A percentile compares a stretch with the other conserved stretches of the same genome.
These are phyloP conservation scores for Amanita pseudoporphyria DNA, from an alignment of 768 basidiomycete genomes.

Conservation along the genomic window DNA sequence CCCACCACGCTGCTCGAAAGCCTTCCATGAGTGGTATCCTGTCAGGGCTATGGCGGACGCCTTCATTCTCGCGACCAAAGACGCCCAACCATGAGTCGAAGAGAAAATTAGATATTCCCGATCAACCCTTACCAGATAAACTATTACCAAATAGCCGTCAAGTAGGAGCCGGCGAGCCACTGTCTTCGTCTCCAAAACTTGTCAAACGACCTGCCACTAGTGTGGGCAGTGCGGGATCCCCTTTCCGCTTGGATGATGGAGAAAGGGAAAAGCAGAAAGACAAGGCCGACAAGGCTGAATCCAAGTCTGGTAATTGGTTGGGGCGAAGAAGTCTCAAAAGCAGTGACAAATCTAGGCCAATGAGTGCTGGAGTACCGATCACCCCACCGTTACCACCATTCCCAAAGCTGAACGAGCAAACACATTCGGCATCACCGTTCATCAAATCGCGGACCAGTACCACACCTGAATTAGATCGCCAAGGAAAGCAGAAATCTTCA, in stretches of 20 bases:
- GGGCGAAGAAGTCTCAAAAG: conserved; percentile 37
- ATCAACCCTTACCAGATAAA: neutral
- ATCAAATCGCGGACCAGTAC: neutral
- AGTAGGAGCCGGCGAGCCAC: conserved; percentile 6
- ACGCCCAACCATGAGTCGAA: neutral
- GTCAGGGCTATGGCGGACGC: conserved; percentile 18
- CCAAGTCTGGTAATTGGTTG: conserved; percentile 39
- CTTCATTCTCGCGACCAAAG: conserved; percentile 1
- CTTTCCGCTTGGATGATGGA: conserved; percentile 22
- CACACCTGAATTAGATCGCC: neutral
- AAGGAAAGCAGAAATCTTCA: neutral
- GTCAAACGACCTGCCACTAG: conserved; percentile 8
- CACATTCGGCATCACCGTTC: neutral
- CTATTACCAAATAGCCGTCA: neutral
- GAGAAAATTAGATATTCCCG: neutral
- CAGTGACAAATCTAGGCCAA: conserved; percentile 14
- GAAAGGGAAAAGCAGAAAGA: conserved; percentile 22
- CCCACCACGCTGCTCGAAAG: neutral
- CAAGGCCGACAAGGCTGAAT: neutral
- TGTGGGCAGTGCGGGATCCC: conserved; percentile 9
- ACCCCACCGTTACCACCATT: conserved; percentile 8
- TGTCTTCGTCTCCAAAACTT: conserved; percentile 16
- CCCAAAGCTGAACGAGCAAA: neutral
- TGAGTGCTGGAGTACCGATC: neutral
- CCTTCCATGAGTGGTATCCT: conserved; percentile 2